These are phyloP conservation scores for Dendrobium nobile DNA, from an alignment of 106 monocot genomes.

Conservation along the genomic window DNA sequence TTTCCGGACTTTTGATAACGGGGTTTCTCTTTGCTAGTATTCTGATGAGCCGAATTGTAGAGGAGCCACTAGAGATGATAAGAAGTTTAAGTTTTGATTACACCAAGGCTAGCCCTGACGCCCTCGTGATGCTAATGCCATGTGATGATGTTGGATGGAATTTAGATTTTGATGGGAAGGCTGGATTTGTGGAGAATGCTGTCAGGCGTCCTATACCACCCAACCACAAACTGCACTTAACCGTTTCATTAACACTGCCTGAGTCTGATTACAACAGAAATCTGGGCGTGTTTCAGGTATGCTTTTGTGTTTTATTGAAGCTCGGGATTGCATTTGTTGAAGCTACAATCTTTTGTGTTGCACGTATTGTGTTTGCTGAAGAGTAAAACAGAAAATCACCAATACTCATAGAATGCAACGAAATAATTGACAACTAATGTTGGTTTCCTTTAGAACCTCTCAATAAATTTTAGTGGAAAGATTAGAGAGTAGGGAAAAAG, in stretches of 20 bases:
- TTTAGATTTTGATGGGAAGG: constrained; percentile 8
- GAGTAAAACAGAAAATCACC: not conserved
- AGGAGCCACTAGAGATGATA: constrained; percentile 53
- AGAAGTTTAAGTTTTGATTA: constrained; percentile 80
- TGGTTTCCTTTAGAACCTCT: not conserved
- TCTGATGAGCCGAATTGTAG: constrained; percentile 36
- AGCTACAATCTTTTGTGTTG: not conserved
- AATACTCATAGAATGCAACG: not conserved
- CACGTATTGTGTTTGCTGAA: not conserved
- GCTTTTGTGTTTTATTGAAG: not conserved
- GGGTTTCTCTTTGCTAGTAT: constrained; percentile 49
- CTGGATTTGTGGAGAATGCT: not conserved
- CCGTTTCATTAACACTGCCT: constrained; percentile 59
- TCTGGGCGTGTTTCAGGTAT: constrained; percentile 94
- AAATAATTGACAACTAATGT: not conserved
- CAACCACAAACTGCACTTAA: constrained; percentile 48
- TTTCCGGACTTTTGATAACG: constrained; percentile 37
- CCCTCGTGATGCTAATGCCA: constrained; percentile 41
- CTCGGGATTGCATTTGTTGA: not conserved
- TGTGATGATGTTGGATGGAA: constrained; percentile 8
- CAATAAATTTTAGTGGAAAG: not conserved
- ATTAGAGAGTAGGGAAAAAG: not conserved
- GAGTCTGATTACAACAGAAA: constrained; percentile 88
- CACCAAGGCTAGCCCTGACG: constrained; percentile 68
- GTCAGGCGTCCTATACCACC: constrained; percentile 21